Percentiles rank a stretch among this genome's conserved stretches.
These are phyloP conservation scores for Trichoderma cornu-damae DNA, from an alignment of 2,329 filamentous ascomycete genomes.

Conservation along the genomic window DNA sequence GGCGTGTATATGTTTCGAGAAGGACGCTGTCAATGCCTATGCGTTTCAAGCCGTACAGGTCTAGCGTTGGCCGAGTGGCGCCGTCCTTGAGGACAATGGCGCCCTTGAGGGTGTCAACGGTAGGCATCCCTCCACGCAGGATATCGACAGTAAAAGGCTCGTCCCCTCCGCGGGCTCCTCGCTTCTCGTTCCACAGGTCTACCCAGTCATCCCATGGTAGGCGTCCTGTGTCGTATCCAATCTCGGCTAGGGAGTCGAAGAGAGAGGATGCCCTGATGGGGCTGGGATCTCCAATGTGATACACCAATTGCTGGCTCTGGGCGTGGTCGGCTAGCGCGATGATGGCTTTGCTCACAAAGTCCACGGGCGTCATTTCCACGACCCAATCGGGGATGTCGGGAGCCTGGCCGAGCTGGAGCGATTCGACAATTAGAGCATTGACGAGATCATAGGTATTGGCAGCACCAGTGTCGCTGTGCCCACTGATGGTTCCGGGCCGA, in stretches of 20 bases:
- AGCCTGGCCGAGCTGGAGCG: slow-evolving; percentile 63
- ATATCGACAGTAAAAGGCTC: slow-evolving; percentile 74
- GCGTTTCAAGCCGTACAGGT: slow-evolving; percentile 50
- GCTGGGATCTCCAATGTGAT: slow-evolving; percentile 69
- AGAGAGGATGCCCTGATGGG: slow-evolving; percentile 62
- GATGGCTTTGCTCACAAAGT: slow-evolving; percentile 73
- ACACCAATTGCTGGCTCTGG: slow-evolving; percentile 58
- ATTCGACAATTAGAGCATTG: slow-evolving; percentile 71
- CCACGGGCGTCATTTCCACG: slow-evolving; percentile 78
- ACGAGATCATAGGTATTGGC: slow-evolving; percentile 75
- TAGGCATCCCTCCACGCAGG: slow-evolving; percentile 75
- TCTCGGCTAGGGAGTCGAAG: slow-evolving; percentile 57
- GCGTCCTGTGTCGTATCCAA: slow-evolving; percentile 65
- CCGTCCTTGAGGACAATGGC: slow-evolving; percentile 71
- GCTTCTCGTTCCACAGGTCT: slow-evolving; percentile 64
- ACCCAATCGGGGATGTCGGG: slow-evolving; percentile 71
- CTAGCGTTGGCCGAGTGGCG: slow-evolving; percentile 57
- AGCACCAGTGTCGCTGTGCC: slow-evolving; percentile 68
- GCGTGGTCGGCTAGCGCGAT: slow-evolving; percentile 62
- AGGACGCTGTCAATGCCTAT: slow-evolving; percentile 64
- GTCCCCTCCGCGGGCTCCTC: slow-evolving; percentile 61
- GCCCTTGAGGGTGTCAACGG: slow-evolving; percentile 62
- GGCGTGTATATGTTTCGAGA: slow-evolving; percentile 72
- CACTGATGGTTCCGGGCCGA: slow-evolving; percentile 71
- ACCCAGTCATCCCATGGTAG: slow-evolving; percentile 72